Evolutionary conservation across 164 flowering plant species (phyloP), one percentile per base, ranked within the genome.

Genomic region (Aristolochia fimbriata): DNA sequence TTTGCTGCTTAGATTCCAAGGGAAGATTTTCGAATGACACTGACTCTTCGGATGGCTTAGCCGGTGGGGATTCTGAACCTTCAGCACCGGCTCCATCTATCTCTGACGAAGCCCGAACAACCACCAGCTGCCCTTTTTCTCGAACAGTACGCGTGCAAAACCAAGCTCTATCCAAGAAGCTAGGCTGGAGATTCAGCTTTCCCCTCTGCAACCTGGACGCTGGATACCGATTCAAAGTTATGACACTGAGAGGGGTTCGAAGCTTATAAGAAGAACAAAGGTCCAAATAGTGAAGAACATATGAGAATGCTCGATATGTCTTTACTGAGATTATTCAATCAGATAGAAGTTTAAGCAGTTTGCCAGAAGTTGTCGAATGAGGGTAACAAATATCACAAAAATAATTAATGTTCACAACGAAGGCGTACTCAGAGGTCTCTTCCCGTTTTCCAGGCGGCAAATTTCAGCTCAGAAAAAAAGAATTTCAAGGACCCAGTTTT

Each of bases 1-100:
- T 52, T 75, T 87, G 77, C 65, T 70, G 60, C 83, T 89, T 87
- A 16, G 98, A 87, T 59, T 92, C 91, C 74, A 88, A 58, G 1
- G 96, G 90, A 47, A 88, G 84, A 37, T 82, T 80, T 65, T 85
- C 88, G 41, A 87, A 74, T 2, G 90, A 59, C 15, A 73, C 78
- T 14, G 47, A 69, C 48, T 72, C 81, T 47, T 73, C 77, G 22
- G 70, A 65, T 5, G 49, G 59, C 54, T 74, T 83, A 23, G 69
- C 47, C 6, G 75, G 51, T 30, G 70, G 45, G 30, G 30, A 2
- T 21, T 68, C 74, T 7, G 57, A 61, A 60, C 60, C 56, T 15
- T 41, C 72, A 8, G 75, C 31, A 37, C 57, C 75, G 47, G 56
- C 23, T 49, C 71, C 88, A 67, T 68, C 81, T 53, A 45, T 30